phyloP scores from a whole-genome alignment of 2,329 filamentous ascomycete genomes.

The Ophiocordyceps camponoti-leonardi region DNA sequence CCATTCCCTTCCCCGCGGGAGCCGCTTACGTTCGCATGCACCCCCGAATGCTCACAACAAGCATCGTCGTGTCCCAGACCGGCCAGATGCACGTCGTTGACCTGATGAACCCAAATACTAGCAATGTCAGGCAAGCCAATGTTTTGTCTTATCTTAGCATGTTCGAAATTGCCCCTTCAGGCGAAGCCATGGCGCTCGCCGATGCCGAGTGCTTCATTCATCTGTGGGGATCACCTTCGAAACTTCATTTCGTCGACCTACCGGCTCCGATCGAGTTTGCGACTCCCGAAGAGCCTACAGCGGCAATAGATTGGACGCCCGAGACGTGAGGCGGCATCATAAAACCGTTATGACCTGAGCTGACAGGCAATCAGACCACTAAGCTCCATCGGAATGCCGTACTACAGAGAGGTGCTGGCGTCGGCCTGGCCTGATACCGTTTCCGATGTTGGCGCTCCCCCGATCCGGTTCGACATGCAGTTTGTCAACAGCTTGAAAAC shows the following conservation, averaged over 20 bases:
- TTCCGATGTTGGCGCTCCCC: conserved; percentile 73
- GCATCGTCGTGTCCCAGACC: conserved; percentile 78
- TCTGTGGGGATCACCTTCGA: conserved; percentile 74
- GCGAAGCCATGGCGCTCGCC: conserved; percentile 66
- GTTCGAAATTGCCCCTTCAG: conserved; percentile 75
- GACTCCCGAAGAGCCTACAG: conserved; percentile 40
- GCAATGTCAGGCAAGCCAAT: conserved; percentile 70
- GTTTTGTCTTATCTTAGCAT: conserved; percentile 57
- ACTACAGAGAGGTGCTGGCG: conserved; percentile 73
- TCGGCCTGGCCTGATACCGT: conserved; percentile 83
- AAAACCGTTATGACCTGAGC: neutral
- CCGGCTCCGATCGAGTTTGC: conserved; percentile 63
- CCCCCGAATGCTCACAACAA: conserved; percentile 85
- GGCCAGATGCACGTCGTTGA: conserved; percentile 95
- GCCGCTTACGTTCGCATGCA: conserved; percentile 95
- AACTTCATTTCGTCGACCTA: conserved; percentile 75
- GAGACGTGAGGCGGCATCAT: conserved; percentile 37
- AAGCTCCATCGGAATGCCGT: conserved; percentile 77
- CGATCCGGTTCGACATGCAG: conserved; percentile 54
- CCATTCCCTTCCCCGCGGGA: conserved; percentile 81
- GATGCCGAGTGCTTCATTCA: conserved; percentile 67
- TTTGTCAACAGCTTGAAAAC: conserved; percentile 52
- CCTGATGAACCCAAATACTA: conserved; percentile 80
- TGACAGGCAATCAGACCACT: conserved; percentile 39
- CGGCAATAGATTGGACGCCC: conserved; percentile 48